Percentiles rank a stretch among this genome's conserved stretches.
Conservation (phyloP, 2,329 filamentous ascomycete genomes). For the Pseudopyrenochaeta lycopersici region DNA sequence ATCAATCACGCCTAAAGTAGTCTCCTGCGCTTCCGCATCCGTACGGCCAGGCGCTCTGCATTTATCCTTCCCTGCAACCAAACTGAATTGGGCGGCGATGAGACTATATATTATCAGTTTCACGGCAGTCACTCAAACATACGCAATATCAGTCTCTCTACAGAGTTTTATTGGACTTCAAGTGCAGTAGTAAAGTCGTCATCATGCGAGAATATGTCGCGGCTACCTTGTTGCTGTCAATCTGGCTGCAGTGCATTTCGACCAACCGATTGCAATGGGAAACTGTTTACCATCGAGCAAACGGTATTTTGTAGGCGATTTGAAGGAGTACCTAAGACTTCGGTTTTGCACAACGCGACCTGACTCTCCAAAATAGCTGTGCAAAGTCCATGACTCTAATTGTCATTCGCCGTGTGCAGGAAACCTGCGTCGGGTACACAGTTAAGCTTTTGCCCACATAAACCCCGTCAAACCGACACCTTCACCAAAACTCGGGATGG, state of each 20-base stretch:
- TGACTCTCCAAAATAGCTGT: too few species aligned
- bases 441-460: too few species aligned
- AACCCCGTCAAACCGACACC: too few species aligned
- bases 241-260: neutral
- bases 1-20: neutral
- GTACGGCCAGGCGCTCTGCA: neutral
- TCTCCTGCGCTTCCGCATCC: neutral
- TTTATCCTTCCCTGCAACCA: neutral
- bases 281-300: neutral
- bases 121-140: neutral
- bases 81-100: neutral
- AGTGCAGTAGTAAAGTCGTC: neutral
- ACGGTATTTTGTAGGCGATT: neutral
- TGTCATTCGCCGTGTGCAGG: too few species aligned
- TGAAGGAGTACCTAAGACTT: too few species aligned
- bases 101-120: constrained; percentile 7
- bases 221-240: neutral
- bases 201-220: constrained; percentile 9
- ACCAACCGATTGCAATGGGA: neutral
- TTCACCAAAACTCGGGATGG: too few species aligned
- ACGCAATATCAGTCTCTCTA: neutral
- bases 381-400: too few species aligned
- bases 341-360: too few species aligned
- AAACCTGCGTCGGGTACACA: too few species aligned
- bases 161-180: constrained; percentile 5